Conservation (phyloP, 2,329 filamentous ascomycete genomes). For the Corynespora cassiicola region DNA sequence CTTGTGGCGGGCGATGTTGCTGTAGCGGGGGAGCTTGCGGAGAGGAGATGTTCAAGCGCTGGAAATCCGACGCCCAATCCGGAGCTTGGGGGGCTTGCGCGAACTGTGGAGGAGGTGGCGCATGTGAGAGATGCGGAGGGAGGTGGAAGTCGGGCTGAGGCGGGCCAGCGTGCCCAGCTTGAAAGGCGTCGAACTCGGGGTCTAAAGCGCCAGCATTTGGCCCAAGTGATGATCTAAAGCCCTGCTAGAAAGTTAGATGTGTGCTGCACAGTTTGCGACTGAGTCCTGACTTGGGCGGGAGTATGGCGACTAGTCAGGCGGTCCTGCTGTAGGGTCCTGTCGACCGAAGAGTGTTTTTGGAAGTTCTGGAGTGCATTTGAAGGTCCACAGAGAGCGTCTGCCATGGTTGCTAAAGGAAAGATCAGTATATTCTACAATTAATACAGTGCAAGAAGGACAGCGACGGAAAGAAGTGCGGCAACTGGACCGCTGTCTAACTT, state of each 20-base stretch:
- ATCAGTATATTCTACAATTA: conserved; percentile 27
- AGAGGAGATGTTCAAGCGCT: conserved; percentile 52
- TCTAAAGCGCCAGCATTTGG: conserved; percentile 64
- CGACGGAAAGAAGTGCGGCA: neutral
- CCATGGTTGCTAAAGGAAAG: conserved; percentile 56
- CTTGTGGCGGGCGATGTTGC: conserved; percentile 51
- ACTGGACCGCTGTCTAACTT: too few species aligned
- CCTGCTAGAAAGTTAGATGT: conserved; percentile 50
- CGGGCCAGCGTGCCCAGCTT: conserved; percentile 55
- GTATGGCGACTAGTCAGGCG: conserved; percentile 63
- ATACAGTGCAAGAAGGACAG: conserved; percentile 6
- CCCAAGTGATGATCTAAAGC: conserved; percentile 65
- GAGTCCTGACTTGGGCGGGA: conserved; percentile 60
- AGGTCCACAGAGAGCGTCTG: conserved; percentile 74
- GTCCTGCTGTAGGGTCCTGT: conserved; percentile 77
- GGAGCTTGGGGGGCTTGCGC: conserved; percentile 42
- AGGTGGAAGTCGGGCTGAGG: conserved; percentile 48
- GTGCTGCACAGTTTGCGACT: conserved; percentile 1
- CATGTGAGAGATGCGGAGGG: conserved; percentile 44
- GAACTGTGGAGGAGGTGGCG: conserved; percentile 42
- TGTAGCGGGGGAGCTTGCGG: conserved; percentile 53
- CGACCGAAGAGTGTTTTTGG: conserved; percentile 71
- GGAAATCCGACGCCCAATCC: conserved; percentile 59
- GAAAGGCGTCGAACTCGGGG: conserved; percentile 73
- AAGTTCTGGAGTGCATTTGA: conserved; percentile 78